Evolutionary conservation across 2,329 filamentous ascomycete species (phyloP), one percentile per base, ranked within the genome.

Genomic region (Nemania sp.): DNA sequence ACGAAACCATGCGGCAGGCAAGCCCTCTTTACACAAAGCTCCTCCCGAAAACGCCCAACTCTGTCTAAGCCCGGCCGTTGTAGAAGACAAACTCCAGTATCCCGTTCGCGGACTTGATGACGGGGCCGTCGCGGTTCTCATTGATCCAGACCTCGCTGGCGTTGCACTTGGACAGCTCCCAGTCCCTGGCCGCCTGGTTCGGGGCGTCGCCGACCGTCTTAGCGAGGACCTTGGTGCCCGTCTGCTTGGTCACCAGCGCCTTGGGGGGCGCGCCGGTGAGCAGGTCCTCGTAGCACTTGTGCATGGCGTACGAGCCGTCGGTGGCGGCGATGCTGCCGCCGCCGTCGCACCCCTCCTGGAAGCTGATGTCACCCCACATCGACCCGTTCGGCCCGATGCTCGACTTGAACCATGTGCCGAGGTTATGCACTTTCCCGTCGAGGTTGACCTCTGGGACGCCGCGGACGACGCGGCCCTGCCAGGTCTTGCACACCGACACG

Each of bases 311-410:
- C 17, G 65, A 66, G 35, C 62, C 65, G 37, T 70, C 67, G 5
- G 65, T 67, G 6, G 65, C 52, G 2, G 55, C 45, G 11, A 70
- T 42, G n/a, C 64, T 43, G 3, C 64, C 69, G 1, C 64, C 68
- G 0, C 69, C 69, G 51, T 70, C 69, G 43, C 65, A 69, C 20
- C 69, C 69, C 47, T 70, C 60, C 7, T 69, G 66, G 40, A 71
- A 68, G 13, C 65, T 68, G 21, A 71, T 58, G 25, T 69, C 68
- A 0, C 66, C 69, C 65, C 62, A 70, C 25, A 65, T 59, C 55
- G 60, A 34, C 9, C 67, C 58, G 54, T 57, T 46, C 54, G 57
- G 37, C 48, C 18, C 54, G 50, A 59, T 52, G 32, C 51, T 59
- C 46, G 64, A 59, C 67, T 58, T 63, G 25, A 66, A 57, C 62